phyloP scores from a whole-genome alignment of 768 basidiomycete species.

The Mycena galericulata region DNA sequence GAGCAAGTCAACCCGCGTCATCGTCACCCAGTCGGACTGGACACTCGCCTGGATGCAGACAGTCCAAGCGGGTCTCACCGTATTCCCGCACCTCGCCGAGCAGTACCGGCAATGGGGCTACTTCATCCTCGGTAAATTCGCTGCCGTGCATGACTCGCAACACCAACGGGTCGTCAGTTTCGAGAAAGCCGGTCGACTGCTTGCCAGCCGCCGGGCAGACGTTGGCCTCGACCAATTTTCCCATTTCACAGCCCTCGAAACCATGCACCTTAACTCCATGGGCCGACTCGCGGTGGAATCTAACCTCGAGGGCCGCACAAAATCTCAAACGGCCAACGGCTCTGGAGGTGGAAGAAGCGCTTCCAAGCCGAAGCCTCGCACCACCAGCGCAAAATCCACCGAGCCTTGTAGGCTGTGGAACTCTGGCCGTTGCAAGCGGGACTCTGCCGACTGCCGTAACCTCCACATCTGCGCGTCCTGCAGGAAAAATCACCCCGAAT shows the following conservation, averaged over 20 bases:
- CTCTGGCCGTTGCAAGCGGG: not conserved
- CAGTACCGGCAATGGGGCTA: not conserved
- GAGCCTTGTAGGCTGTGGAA: slow-evolving; percentile 14
- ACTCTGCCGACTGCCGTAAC: not conserved
- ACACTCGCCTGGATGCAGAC: too few relatives aligned
- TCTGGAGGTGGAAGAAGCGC: not conserved
- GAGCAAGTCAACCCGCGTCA: not conserved
- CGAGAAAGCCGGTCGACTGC: not conserved
- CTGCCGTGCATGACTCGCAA: slow-evolving; percentile 5
- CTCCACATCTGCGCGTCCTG: slow-evolving; percentile 10
- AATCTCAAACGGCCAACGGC: not conserved
- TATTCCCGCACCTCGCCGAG: not conserved
- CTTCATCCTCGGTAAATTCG: not conserved
- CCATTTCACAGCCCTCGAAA: slow-evolving; percentile 10
- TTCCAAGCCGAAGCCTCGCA: not conserved
- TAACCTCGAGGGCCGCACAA: too few relatives aligned
- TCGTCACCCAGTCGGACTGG: too few relatives aligned
- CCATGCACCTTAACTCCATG: too few relatives aligned
- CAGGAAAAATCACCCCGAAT: not conserved
- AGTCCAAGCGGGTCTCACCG: too few relatives aligned
- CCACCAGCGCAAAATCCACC: not conserved
- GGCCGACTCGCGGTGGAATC: not conserved
- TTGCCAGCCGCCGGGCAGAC: slow-evolving; percentile 1
- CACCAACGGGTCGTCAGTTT: slow-evolving; percentile 13
- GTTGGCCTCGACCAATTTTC: not conserved